These are phyloP conservation scores for Serendipita vermifera DNA, from an alignment of 768 basidiomycete species.

Conservation along the genomic window DNA sequence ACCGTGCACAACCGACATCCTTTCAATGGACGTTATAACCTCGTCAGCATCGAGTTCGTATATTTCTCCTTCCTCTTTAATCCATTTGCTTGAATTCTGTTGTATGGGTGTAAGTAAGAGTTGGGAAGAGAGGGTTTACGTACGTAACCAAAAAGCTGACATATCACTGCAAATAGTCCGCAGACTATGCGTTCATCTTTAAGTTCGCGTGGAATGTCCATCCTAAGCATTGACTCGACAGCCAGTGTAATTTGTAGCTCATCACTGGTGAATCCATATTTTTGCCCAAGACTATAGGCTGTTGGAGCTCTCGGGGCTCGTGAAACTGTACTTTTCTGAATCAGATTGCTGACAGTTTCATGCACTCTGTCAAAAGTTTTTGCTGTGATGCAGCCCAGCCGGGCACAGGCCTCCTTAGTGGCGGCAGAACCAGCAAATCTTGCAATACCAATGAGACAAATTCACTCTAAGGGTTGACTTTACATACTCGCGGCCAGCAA, in stretches of 20 bases:
- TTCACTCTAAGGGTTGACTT: neutral
- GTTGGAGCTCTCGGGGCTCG: neutral
- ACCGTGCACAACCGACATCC: neutral
- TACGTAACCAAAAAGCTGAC: neutral
- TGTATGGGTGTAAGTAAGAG: no score
- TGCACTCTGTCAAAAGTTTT: neutral
- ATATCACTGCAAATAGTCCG: neutral
- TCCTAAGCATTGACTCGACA: neutral
- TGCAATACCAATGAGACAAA: neutral
- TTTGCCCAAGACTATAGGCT: neutral
- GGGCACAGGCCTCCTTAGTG: neutral
- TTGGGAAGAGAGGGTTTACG: no score
- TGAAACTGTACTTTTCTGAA: neutral
- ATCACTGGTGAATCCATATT: neutral
- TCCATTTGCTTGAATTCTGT: neutral
- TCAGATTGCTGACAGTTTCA: neutral
- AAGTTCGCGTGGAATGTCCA: neutral
- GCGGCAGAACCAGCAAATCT: slow-evolving; percentile 1
- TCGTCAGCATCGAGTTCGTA: neutral
- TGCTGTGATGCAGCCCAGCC: neutral
- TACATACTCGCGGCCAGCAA: slow-evolving; percentile 5
- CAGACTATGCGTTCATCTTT: neutral
- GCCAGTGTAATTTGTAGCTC: neutral
- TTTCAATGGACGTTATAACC: neutral
- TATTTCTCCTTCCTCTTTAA: neutral